Evolutionary conservation across 140 eudicot species (phyloP), one percentile per base, ranked within the genome.

Genomic region (Erigeron philadelphicus): DNA sequence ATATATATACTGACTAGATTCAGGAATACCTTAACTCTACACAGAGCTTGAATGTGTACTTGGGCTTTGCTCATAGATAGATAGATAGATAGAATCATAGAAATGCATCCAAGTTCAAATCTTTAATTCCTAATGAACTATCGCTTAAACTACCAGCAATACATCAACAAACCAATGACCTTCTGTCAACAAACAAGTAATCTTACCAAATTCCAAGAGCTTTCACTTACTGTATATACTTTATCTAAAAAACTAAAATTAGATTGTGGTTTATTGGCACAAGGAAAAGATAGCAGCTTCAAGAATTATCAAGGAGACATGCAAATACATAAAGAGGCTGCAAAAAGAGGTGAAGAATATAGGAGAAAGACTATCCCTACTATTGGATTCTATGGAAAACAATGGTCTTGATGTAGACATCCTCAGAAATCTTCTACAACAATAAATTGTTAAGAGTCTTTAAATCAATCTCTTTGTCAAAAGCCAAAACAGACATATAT

Each of bases 321-420:
- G 89, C 74, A 68, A 59, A 48, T 81, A 78, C 80, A 81, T 84
- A 54, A 84, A 78, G 76, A 78, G 61, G 66, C 77, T 84, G 78
- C 79, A 78, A 72, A 81, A 74, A 67, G 82, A 84, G 79, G 83
- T 72, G 83, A 73, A 81, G 13, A 77, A 67, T 70, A 66, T 72
- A 12, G 79, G 53, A 47, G 86, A 72, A 46, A 75, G 84, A 43
- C 66, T 78, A 19, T 78, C 89, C 5, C 73, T 75, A 50, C 77
- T 81, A 42, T 40, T 79, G 78, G 77, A 52, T 43, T 66, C 68
- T 11, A 64, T 61, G 65, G 79, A 66, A 46, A 67, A 46, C 54
- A 48, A 67, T 46, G 43, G 52, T 66, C 43, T 54, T 45, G 73
- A 66, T 31, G 50, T 56, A 2, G 72, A 74, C 53, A 55, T 66